Conservation (phyloP, 306 rosid genomes). For the Vigna hirtella region DNA sequence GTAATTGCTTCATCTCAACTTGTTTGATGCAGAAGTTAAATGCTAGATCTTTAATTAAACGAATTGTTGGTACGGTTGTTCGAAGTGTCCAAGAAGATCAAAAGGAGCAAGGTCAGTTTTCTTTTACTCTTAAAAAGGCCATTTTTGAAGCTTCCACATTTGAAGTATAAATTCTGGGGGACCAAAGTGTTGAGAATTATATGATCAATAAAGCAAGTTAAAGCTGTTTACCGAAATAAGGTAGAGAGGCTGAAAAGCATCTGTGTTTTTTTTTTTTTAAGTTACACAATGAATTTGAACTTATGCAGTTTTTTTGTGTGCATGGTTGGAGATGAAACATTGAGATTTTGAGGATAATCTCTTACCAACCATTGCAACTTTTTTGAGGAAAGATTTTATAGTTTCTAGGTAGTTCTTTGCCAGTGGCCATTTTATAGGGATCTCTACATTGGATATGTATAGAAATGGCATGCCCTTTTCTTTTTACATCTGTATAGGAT, state of each 20-base stretch:
- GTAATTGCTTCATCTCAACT: constrained; percentile 26
- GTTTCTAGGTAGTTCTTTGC: neutral
- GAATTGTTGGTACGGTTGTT: constrained; percentile 94
- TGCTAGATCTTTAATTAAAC: constrained; percentile 80
- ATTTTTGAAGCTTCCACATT: constrained; percentile 23
- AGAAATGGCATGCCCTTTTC: constrained; percentile 4
- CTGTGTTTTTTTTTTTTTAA: neutral
- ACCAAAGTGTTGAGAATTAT: constrained; percentile 15
- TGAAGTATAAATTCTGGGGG: neutral
- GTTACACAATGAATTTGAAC: neutral
- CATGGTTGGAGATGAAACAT: neutral
- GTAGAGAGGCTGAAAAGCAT: neutral
- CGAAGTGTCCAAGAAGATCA: constrained; percentile 94
- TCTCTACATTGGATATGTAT: constrained; percentile 21
- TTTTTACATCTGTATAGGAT: constrained; percentile 16
- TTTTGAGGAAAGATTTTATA: constrained; percentile 13
- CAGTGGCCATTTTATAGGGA: constrained; percentile 13
- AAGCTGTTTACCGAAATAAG: constrained; percentile 2
- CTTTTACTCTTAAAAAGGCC: constrained; percentile 15
- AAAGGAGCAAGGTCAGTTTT: constrained; percentile 79
- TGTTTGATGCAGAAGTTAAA: constrained; percentile 71
- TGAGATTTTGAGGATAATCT: constrained; percentile 16
- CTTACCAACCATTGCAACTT: constrained; percentile 10
- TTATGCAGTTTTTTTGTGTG: constrained; percentile 10
- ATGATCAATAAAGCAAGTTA: constrained; percentile 14